Evolutionary conservation across 1,284 basidiomycete genomes (phyloP).

Genomic region (Ceratobasidium sp.): DNA sequence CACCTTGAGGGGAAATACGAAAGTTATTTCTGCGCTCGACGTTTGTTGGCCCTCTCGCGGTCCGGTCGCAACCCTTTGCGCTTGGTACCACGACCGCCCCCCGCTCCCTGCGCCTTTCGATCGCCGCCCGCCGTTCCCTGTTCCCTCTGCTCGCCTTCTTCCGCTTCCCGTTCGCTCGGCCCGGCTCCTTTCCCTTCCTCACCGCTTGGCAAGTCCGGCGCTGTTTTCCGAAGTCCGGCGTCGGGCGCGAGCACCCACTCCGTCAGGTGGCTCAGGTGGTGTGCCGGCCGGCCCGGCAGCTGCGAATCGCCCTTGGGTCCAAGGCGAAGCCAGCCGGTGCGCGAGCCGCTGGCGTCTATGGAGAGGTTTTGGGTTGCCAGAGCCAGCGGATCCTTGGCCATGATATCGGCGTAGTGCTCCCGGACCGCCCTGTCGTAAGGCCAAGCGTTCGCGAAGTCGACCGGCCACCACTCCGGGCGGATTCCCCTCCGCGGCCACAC

Average conservation of each 20-base stretch:
- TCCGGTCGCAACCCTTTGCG: too few species aligned
- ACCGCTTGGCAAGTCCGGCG: not conserved
- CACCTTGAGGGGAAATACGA: too few species aligned
- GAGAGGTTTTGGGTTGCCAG: not conserved
- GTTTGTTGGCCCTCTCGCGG: too few species aligned
- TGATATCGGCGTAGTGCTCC: not conserved
- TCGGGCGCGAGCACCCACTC: not conserved
- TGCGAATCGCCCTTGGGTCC: slow-evolving; percentile 7
- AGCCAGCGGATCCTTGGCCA: not conserved
- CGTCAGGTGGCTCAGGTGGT: not conserved
- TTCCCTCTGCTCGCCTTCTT: not conserved
- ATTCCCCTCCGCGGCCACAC: slow-evolving; percentile 11
- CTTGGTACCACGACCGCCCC: too few species aligned
- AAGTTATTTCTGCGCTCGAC: too few species aligned
- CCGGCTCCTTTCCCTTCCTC: not conserved
- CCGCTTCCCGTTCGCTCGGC: not conserved
- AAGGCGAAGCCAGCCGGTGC: slow-evolving; percentile 3
- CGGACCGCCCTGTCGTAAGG: not conserved
- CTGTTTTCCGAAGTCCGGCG: slow-evolving; percentile 3
- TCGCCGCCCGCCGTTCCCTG: too few species aligned
- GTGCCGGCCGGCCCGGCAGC: not conserved
- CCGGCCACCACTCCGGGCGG: slow-evolving; percentile 20
- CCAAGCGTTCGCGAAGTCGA: not conserved
- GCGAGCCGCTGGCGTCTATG: not conserved
- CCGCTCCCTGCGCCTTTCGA: too few species aligned